phyloP scores from a whole-genome alignment of 805 yeast genomes.

The Candida anglica region DNA sequence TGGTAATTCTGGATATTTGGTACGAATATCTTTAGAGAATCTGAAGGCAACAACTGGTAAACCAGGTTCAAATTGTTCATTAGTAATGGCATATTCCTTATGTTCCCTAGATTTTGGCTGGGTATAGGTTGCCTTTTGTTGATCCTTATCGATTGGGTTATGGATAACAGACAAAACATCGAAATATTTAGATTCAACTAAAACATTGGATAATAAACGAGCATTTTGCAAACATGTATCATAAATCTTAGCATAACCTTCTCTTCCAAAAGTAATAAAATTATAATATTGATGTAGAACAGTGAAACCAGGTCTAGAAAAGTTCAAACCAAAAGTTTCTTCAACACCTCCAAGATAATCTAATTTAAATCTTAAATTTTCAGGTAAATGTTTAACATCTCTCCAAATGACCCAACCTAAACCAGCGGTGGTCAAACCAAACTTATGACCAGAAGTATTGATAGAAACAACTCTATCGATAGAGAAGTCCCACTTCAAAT shows the following conservation, averaged over 20 bases:
- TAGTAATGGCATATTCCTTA: conserved; percentile 18
- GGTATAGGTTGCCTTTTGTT: conserved; percentile 14
- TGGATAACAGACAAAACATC: conserved; percentile 78
- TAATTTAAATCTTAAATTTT: conserved; percentile 69
- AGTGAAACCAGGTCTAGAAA: conserved; percentile 90
- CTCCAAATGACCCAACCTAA: conserved; percentile 91
- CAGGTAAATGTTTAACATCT: conserved; percentile 59
- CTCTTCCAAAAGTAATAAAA: conserved; percentile 63
- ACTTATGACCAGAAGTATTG: conserved; percentile 90
- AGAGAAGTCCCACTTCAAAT: conserved; percentile 79
- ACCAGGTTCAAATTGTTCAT: conserved; percentile 61
- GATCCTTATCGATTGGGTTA: conserved; percentile 38
- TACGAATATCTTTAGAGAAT: conserved; percentile 54
- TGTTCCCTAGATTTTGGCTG: conserved; percentile 1
- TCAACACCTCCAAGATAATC: conserved; percentile 86
- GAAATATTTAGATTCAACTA: conserved; percentile 63
- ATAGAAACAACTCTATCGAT: conserved; percentile 75
- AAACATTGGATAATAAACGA: conserved; percentile 56
- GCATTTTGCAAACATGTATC: conserved; percentile 67
- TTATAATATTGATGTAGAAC: conserved; percentile 85
- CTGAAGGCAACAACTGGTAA: conserved; percentile 89
- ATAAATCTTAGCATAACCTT: conserved; percentile 68
- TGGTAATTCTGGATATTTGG: conserved; percentile 73
- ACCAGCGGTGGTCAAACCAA: conserved; percentile 88
- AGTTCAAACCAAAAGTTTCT: conserved; percentile 81